Evolutionary conservation across 164 flowering plant genomes (phyloP).

Genomic region (Echeveria elegans): DNA sequence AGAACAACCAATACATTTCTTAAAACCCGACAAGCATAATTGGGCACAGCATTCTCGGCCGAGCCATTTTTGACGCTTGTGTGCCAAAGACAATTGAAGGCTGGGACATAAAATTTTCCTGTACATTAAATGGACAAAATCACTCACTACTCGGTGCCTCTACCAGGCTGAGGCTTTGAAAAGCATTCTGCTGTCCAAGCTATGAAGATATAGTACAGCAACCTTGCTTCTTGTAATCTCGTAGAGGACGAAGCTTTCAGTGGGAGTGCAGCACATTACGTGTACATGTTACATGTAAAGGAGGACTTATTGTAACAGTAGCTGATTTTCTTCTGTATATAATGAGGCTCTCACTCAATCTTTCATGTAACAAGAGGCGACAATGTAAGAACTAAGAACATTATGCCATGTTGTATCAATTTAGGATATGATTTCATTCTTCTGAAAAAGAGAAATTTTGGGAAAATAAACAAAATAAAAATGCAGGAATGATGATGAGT

Average conservation of each 20-base stretch:
- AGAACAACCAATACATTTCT: background rate
- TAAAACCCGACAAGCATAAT: constrained; percentile 3
- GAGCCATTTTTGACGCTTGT: background rate
- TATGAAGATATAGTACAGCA: background rate
- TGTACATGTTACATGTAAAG: background rate
- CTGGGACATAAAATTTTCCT: background rate
- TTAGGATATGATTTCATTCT: no score
- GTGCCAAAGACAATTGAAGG: background rate
- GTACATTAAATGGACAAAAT: background rate
- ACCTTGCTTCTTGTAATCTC: background rate
- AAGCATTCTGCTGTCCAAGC: constrained; percentile 3
- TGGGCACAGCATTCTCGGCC: constrained; percentile 3
- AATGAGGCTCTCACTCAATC: background rate
- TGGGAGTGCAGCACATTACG: background rate
- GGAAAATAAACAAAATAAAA: no score
- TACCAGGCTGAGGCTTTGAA: background rate
- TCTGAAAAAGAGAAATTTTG: no score
- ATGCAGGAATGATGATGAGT: no score
- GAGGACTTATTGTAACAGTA: background rate
- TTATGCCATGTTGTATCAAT: no score
- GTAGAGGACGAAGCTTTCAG: background rate
- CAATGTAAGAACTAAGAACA: background rate
- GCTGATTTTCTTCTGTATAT: background rate
- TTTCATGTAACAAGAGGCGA: background rate
- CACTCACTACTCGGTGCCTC: background rate